phyloP scores from a whole-genome alignment of 1,139 yeast species.

The Saccharomyces hybrid region DNA sequence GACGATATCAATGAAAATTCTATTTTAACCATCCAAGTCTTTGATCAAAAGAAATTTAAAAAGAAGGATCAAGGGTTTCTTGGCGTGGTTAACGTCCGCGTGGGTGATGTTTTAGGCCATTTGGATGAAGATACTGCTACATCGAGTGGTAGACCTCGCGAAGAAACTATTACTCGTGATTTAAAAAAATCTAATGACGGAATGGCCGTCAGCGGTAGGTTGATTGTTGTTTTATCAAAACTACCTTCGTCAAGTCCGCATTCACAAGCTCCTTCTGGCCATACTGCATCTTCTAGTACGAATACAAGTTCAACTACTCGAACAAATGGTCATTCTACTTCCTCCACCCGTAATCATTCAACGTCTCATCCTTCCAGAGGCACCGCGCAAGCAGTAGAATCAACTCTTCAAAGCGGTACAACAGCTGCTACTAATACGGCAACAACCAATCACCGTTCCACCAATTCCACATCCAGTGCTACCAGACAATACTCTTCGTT shows the following conservation, averaged over 20 bases:
- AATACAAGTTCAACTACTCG: slow-evolving; percentile 4
- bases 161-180: slow-evolving; percentile 89
- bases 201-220: slow-evolving; percentile 84
- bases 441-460: slow-evolving; percentile 1
- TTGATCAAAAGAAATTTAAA: slow-evolving; percentile 94
- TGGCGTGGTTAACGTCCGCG: slow-evolving; percentile 88
- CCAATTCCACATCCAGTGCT: slow-evolving; percentile 10
- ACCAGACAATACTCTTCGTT: slow-evolving; percentile 77
- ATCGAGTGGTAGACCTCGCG: slow-evolving; percentile 38
- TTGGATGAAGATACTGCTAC: slow-evolving; percentile 34
- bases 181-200: slow-evolving; percentile 87
- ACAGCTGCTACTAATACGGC: slow-evolving; percentile 20
- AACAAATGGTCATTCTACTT: slow-evolving; percentile 8
- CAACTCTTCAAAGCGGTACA: slow-evolving; percentile 24
- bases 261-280: slow-evolving; percentile 5
- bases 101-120: slow-evolving; percentile 78
- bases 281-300: slow-evolving; percentile 12
- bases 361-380: slow-evolving; percentile 15
- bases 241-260: slow-evolving; percentile 5
- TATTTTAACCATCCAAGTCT: slow-evolving; percentile 85
- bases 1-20: slow-evolving; percentile 71
- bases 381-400: slow-evolving; percentile 25
- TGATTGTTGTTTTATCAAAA: slow-evolving; percentile 63
- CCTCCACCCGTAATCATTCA: not conserved
- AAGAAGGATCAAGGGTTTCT: slow-evolving; percentile 98